phyloP scores from a whole-genome alignment of 768 basidiomycete genomes.

The Xerocomellus chrysenteron region DNA sequence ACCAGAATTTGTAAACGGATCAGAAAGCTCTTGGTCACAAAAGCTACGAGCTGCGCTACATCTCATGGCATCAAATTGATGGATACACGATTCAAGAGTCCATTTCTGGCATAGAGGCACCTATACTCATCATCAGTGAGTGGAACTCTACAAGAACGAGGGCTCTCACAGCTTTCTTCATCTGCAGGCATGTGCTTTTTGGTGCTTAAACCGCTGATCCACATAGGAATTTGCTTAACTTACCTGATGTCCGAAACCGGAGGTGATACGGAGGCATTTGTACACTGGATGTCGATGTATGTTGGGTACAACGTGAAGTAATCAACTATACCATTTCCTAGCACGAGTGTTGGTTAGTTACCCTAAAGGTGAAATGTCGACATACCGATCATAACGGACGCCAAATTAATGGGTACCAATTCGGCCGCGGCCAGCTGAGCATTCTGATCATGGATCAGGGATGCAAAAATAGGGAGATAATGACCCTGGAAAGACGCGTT shows the following conservation, averaged over 20 bases:
- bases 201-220: not conserved
- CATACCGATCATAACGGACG: constrained; percentile 45
- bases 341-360: not conserved
- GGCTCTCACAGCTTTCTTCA: constrained; percentile 38
- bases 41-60: constrained; percentile 66
- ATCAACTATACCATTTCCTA: constrained; percentile 43
- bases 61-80: constrained; percentile 61
- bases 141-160: not conserved
- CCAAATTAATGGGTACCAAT: constrained; percentile 41
- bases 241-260: constrained; percentile 29
- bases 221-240: not conserved
- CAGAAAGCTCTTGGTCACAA: constrained; percentile 47
- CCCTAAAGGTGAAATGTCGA: not conserved
- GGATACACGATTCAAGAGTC: constrained; percentile 56
- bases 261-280: constrained; percentile 39
- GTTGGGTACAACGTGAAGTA: constrained; percentile 36
- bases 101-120: constrained; percentile 66
- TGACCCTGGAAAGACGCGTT: constrained; percentile 36
- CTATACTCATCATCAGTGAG: constrained; percentile 31
- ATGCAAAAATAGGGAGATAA: constrained; percentile 47
- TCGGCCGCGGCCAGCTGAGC: constrained; percentile 31
- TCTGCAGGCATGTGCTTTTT: constrained; percentile 34
- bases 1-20: constrained; percentile 25
- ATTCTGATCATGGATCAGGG: constrained; percentile 46
- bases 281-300: constrained; percentile 53